Percentiles rank a stretch among this genome's conserved stretches.
These are phyloP conservation scores for Annona cherimola DNA, from an alignment of 164 flowering plant genomes.

Conservation along the genomic window DNA sequence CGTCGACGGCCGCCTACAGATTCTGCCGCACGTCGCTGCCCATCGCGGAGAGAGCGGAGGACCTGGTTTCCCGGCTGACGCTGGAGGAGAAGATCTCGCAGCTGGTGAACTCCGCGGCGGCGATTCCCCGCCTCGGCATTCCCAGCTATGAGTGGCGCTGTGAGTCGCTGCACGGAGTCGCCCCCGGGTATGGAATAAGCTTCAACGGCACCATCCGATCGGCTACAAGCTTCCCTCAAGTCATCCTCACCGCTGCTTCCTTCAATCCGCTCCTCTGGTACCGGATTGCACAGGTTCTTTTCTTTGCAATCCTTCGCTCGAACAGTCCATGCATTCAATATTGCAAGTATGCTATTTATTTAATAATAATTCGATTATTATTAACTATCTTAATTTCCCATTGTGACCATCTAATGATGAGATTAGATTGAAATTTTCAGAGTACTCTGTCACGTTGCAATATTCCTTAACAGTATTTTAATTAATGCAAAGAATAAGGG, in stretches of 20 bases:
- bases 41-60: constrained; percentile 40
- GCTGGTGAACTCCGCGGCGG: constrained; percentile 58
- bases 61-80: constrained; percentile 72
- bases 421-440: no score
- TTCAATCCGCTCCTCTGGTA: constrained; percentile 70
- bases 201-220: constrained; percentile 43
- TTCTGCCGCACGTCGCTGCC: constrained; percentile 59
- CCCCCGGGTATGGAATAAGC: constrained; percentile 42
- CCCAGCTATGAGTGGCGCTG: constrained; percentile 93
- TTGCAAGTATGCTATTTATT: no score
- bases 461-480: no score
- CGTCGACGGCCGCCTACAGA: constrained; percentile 34
- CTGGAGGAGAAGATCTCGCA: constrained; percentile 81
- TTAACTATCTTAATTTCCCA: no score
- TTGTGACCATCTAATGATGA: no score
- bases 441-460: no score
- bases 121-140: constrained; percentile 72
- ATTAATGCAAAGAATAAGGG: no score
- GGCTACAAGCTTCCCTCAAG: constrained; percentile 90
- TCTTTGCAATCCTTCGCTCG: no score
- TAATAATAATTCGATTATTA: no score
- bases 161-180: constrained; percentile 69
- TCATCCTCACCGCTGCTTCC: constrained; percentile 75
- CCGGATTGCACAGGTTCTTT: constrained; percentile 61
- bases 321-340: no score